Conservation (phyloP, 495 filamentous ascomycete genomes). For the Copromyces sp. region DNA sequence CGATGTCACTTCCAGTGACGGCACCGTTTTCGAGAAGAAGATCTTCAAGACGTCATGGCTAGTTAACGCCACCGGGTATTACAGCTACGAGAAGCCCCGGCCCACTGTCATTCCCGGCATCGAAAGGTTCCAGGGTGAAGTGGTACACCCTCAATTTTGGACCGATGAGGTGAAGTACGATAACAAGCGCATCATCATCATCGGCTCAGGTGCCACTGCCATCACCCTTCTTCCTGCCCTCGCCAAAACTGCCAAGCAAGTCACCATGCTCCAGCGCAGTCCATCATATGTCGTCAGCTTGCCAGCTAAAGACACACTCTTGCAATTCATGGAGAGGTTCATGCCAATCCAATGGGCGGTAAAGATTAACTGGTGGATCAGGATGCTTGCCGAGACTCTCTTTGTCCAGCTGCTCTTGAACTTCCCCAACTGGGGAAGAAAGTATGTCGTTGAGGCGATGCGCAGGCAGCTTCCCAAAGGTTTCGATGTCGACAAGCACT, state of each 20-base stretch:
- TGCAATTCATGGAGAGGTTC: slow-evolving; percentile 19
- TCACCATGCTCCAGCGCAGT: slow-evolving; percentile 50
- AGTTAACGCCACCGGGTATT: slow-evolving; percentile 57
- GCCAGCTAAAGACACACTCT: slow-evolving; percentile 27
- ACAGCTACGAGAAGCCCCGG: slow-evolving; percentile 51
- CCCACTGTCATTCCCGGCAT: slow-evolving; percentile 48
- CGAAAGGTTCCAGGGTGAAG: slow-evolving; percentile 43
- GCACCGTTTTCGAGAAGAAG: slow-evolving; percentile 27
- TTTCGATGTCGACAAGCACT: slow-evolving; percentile 53
- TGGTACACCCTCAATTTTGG: slow-evolving; percentile 58
- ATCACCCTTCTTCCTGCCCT: slow-evolving; percentile 45
- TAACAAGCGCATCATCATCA: slow-evolving; percentile 41
- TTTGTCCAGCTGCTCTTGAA: slow-evolving; percentile 17
- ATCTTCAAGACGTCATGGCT: slow-evolving; percentile 44
- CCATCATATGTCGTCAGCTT: slow-evolving; percentile 48
- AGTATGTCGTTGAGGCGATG: slow-evolving; percentile 33
- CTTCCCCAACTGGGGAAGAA: slow-evolving; percentile 44
- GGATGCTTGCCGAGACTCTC: slow-evolving; percentile 20
- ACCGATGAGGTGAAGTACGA: slow-evolving; percentile 38
- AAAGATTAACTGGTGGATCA: slow-evolving; percentile 26
- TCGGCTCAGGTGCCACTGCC: slow-evolving; percentile 50
- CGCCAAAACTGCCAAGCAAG: slow-evolving; percentile 35
- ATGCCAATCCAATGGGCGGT: slow-evolving; percentile 31
- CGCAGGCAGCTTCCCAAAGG: slow-evolving; percentile 42
- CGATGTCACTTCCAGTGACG: slow-evolving; percentile 27